Evolutionary conservation across 2,329 filamentous ascomycete genomes (phyloP), one percentile per base, ranked within the genome.

Genomic region (Ramichloridium luteum): DNA sequence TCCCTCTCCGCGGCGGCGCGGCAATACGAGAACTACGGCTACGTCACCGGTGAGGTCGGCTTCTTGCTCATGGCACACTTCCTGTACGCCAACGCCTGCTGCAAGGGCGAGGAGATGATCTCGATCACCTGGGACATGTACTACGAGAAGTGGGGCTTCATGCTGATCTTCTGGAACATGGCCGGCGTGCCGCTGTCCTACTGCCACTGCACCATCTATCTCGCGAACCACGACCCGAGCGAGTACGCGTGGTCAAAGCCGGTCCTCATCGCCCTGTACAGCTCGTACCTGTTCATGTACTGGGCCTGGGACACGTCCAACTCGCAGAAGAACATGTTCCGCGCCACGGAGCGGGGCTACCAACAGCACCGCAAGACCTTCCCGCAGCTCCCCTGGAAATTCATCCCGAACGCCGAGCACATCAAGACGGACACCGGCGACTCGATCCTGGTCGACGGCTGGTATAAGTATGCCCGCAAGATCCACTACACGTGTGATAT

Each of bases 101-200:
- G 78, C 46, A 93, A 93, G 64, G 86, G 80, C 28, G 85, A 93
- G 60, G 83, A 93, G 60, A 72, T 84, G 54, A 93, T 93, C 57
- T 72, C 84, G 37, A 80, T 80, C 6, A 90, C 83, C 30, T 93
- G 85, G 75, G 85, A 93, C 51, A 93, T 93, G 79, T 93, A 92
- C 66, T 88, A 84, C 49, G 85, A 93, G 67, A 93, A 93, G 63
- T 86, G 82, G 74, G 85, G 85, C 31, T 93, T 93, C 66, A 93
- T 93, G 85, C 72, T 93, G 45, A 92, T 92, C 58, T 93, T 93
- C 72, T 93, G 85, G 85, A 93, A 93, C 60, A 67, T 93, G 55
- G 84, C 85, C 28, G 85, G 85, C 45, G 85, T 93, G 15, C 85
- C 85, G 10, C 68, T 93, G 31, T 85, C 77, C 33, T 93, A 93